These are phyloP conservation scores for Trichoderma koningiopsis DNA, from an alignment of 2,329 filamentous ascomycete genomes.

Conservation along the genomic window DNA sequence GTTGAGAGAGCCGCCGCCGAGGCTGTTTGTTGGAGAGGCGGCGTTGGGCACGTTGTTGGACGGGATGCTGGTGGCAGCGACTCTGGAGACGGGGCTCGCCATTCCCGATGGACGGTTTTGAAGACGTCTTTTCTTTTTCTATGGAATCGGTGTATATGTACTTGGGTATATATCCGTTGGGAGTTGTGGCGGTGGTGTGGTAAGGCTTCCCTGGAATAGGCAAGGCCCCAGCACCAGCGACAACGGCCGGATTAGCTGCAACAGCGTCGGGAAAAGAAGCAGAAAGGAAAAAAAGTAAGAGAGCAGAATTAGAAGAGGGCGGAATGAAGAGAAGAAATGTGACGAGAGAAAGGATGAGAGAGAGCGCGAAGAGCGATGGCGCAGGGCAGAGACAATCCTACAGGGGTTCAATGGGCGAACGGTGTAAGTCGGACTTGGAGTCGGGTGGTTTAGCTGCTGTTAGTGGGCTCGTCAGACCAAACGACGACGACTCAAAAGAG, in stretches of 20 bases:
- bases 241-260: background rate
- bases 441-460: background rate
- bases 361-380: background rate
- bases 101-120: background rate
- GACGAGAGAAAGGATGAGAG: background rate
- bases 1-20: background rate
- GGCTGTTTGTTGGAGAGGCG: background rate
- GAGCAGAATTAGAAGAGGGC: too few relatives aligned
- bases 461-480: conserved; percentile 13
- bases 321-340: too few relatives aligned
- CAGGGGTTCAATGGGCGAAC: background rate
- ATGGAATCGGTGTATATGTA: background rate
- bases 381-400: background rate
- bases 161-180: background rate
- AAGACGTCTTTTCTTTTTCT: background rate
- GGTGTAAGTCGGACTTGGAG: conserved; percentile 4
- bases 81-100: background rate
- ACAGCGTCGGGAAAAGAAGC: background rate
- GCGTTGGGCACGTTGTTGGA: background rate
- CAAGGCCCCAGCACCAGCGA: background rate
- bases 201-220: background rate
- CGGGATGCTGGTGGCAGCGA: background rate
- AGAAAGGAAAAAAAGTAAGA: too few relatives aligned
- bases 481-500: conserved; percentile 4
- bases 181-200: background rate